Base-by-base conservation (phyloP, 106 monocot species). In the Ottelia alismoides region DNA sequence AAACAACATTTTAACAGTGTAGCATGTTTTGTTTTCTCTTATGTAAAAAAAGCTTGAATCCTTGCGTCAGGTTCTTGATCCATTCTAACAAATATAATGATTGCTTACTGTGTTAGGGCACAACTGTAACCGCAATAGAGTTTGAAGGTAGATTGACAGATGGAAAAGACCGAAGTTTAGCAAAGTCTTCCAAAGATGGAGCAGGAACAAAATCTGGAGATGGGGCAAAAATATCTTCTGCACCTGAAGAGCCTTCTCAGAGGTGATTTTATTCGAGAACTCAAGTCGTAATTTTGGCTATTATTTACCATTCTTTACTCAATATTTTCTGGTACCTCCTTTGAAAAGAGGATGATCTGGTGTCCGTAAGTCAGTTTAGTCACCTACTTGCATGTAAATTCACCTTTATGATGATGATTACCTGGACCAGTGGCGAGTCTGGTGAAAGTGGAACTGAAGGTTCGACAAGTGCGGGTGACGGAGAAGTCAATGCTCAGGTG, bases 381-480 rank as follows among this genome's bases (percentile, higher is more conserved):
- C 12, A n/a, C 20, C 44, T 47, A 45, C 11, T 24, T 27, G 25
- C 27, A 28, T 54, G 17, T n/a, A 22, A 54, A 28, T 25, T 18
- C 29, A 31, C 10, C 3, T 55, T n/a, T n/a, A n/a, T n/a, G n/a
- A 30, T 19, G 31, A 57, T 12, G 12, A 43, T 56, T 25, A 43
- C 25, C 6, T 27, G 28, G 26, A 35, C 2, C 55, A 70, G 62
- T 55, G 31, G 55, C n/a, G n/a, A n/a, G n/a, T n/a, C n/a, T n/a
- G n/a, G n/a, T 45, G 70, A 43, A 7, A 62, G 61, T 45, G 70
- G 55, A 47, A 23, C 46, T 60, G 62, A 70, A 4, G 55, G 40
- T 60, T 52, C 45, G 47, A 54, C 53, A 62, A 47, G 55, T 53
- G 28, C 62, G 25, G 31, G 52, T 29, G 55, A 62, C 46, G 61